Evolutionary conservation across 2,329 filamentous ascomycete genomes (phyloP), one percentile per base, ranked within the genome.

Genomic region (Neodidymelliopsis sp.): DNA sequence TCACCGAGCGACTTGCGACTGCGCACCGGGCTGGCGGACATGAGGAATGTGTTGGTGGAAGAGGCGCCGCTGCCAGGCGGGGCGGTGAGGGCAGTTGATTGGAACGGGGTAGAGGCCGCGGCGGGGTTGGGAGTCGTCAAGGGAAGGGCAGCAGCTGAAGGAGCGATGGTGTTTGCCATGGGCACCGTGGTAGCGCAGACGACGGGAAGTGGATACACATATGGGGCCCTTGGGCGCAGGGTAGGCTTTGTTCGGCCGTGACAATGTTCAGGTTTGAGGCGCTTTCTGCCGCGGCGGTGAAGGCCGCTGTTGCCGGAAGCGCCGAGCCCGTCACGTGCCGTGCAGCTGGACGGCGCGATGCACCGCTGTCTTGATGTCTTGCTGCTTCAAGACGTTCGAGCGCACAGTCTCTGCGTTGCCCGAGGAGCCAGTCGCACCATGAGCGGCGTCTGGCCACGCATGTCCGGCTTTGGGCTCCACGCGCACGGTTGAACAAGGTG

Each of bases 1-100:
- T 95, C 91, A 46, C 80, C 80, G 51, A 81, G 81, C 15, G 81
- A 78, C 51, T 66, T 70, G 35, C 74, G 69, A 48, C 55, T 64
- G 24, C 76, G 74, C 50, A 86, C 79, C 11, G 91, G 90, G 67
- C 90, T 70, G 34, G 70, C 89, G 13, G 91, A 88, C 90, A 97
- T 94, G 67, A 96, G 86, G 77, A 93, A 96, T 18, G 92, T 91
- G 68, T 89, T 90, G 75, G 87, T 89, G 74, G 84, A 86, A 37
- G 82, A 74, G 54, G 75, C 75, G 19, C 79, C 80, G 27, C 75
- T 73, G 9, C 79, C 80, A 37, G 79, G 79, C 38, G 75, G 68
- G 50, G 53, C 54, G 77, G 75, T 66, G 52, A 57, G 54, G 78
- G 81, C 34, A 69, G 78, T 77, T 33, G 74, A 63, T 41, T 62